Evolutionary conservation across 495 filamentous ascomycete genomes (phyloP).

Genomic region (Hapsidospora chrysogenum): DNA sequence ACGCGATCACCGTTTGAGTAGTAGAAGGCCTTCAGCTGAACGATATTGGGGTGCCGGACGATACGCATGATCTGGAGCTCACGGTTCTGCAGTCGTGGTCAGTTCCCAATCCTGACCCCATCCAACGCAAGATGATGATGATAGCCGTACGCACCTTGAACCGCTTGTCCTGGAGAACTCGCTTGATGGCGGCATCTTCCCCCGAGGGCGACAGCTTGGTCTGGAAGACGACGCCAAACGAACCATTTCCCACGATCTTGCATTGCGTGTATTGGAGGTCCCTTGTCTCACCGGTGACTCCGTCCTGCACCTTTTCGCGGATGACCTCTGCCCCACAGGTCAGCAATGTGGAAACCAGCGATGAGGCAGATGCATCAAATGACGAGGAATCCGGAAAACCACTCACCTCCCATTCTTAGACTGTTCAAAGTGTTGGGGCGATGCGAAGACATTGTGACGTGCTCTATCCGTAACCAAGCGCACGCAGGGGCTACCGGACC

Average conservation of each 20-base stretch:
- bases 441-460: conserved; percentile 28
- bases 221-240: conserved; percentile 97
- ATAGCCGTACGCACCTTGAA: conserved; percentile 59
- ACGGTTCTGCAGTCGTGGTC: conserved; percentile 59
- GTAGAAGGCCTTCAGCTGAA: conserved; percentile 97
- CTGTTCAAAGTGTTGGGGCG: conserved; percentile 35
- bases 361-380: too few species aligned
- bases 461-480: too few species aligned
- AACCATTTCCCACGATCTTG: conserved; percentile 99
- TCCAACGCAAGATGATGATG: neutral
- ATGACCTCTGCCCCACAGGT: conserved; percentile 57
- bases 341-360: neutral
- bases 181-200: conserved; percentile 97
- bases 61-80: conserved; percentile 99
- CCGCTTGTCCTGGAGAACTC: conserved; percentile 94
- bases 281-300: conserved; percentile 83
- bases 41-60: conserved; percentile 95
- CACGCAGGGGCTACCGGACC: neutral
- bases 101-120: conserved; percentile 9
- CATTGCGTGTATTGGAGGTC: conserved; percentile 98
- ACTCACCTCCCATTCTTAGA: conserved; percentile 37
- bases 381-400: too few species aligned
- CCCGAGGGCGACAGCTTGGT: conserved; percentile 94
- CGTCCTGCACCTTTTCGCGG: conserved; percentile 97
- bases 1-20: conserved; percentile 98